phyloP scores from a whole-genome alignment of 345 rosid genomes.

The Pistacia vera region DNA sequence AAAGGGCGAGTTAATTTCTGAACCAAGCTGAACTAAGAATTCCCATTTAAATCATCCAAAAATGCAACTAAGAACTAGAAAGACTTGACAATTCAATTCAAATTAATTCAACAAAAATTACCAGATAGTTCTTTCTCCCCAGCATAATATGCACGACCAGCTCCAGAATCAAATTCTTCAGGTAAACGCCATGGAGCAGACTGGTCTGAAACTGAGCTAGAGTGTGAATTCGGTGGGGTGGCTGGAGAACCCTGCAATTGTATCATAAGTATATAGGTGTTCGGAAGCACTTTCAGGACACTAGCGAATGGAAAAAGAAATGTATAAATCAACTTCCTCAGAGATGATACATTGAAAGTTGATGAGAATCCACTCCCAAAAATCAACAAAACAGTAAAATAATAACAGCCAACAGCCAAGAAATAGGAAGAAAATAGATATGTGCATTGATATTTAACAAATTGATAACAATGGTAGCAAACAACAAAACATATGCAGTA shows the following conservation, averaged over 20 bases:
- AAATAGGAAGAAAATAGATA: no score
- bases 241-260: slow-evolving; percentile 71
- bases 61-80: slow-evolving; percentile 6
- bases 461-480: no score
- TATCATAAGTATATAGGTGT: slow-evolving; percentile 13
- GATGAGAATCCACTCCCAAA: no score
- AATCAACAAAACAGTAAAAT: no score
- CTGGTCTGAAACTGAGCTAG: slow-evolving; percentile 74
- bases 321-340: not conserved
- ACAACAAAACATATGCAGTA: no score
- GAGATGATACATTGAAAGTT: not conserved
- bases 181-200: slow-evolving; percentile 49
- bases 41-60: not conserved
- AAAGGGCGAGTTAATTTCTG: slow-evolving; percentile 16
- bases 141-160: slow-evolving; percentile 36
- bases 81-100: not conserved
- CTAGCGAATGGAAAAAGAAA: not conserved
- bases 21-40: slow-evolving; percentile 15
- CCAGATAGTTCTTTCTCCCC: slow-evolving; percentile 37
- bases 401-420: no score
- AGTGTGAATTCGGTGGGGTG: slow-evolving; percentile 78
- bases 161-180: slow-evolving; percentile 69
- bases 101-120: slow-evolving; percentile 15
- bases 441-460: no score
- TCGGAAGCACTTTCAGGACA: not conserved